Base-by-base conservation (phyloP, 2,329 filamentous ascomycete species). In the Fusarium penzigii region DNA sequence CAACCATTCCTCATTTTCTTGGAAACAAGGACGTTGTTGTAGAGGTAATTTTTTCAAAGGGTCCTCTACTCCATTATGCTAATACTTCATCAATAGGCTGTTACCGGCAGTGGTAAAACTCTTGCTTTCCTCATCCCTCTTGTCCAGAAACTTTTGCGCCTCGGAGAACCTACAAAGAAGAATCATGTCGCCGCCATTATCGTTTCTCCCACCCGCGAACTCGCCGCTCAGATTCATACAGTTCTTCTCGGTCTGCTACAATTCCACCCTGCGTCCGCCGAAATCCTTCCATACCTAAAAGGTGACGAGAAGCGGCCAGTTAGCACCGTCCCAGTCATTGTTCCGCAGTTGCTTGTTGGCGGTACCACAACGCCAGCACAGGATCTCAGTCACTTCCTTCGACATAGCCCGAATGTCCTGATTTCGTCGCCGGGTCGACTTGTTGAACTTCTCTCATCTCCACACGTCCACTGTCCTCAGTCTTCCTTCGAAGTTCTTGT, bases 1-100 rank as follows among this genome's bases (percentile, higher is more conserved):
- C 91, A 53, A 88, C 90, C 5, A 88, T 97, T 60, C 91, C 92
- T 12, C 82, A 96, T 46, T 94, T 96, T 68, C 86, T 92, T 74
- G 87, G 85, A 46, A 89, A 96, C 70, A 96, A 95, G 67, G 92
- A 96, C 71, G 90, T 96, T 5, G 92, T 96, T 1, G 92, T 96
- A 6, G 91, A 96, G 76, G 85, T 84, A 68, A 43, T 68, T 49
- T 25, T 1, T 3, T 5, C 2, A 1, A 0, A 1, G 2, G 3
- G 20, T 6, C 10, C 3, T 8, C 3, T 4, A 36, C n/a, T 16
- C 7, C 39, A 4, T 1, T 13, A 43, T n/a, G 34, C 29, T 32
- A 3, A 9, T 17, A 39, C 50, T 36, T 36, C 42, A 52, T 17
- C 20, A 20, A 25, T 29, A 88, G 79, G 91, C 91, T 32, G 92